Base-by-base conservation (phyloP, 1,284 basidiomycete genomes). In the Macrocystidia cucumis region DNA sequence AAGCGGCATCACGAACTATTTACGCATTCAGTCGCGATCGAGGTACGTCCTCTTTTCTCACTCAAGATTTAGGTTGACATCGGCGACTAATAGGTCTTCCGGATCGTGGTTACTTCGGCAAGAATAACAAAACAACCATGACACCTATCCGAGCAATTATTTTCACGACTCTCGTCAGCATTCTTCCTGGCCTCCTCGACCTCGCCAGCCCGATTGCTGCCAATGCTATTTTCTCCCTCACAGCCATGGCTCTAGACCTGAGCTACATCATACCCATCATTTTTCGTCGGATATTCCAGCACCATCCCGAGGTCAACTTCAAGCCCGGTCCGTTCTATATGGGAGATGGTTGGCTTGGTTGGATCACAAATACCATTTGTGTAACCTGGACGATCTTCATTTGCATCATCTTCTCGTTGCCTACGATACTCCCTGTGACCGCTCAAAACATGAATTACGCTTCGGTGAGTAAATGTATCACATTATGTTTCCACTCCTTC, bases 21-120 rank as follows among this genome's bases (percentile, higher is more conserved):
- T 95, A 90, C 50, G 92, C 92, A 3, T 90, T 97, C 63, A 87
- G 83, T 51, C 84, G 90, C 39, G 90, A 92, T 52, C 73, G 74
- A 37, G 81, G 78, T 72, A 43, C 37, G 61, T 45, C 16, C 20
- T 22, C 16, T 28, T 5, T 32, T 8, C 25, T 35, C 19, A 22
- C 17, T 18, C 3, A 32, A 28, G 28, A 29, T 21, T 18, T 20
- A 7, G 19, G 5, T 29, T 18, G 17, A 29, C 23, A 19, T 19
- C 35, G 22, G 25, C 22, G 6, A 27, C 4, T 18, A 22, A 22
- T 39, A 66, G 84, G 78, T 28, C 69, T 92, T 26, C 91, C 91
- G 4, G 91, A 96, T 55, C 54, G 71, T 14, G 86, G 85, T 5
- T 78, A 76, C 61, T 90, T 96, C 47, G 83, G 85, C 18, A 63